phyloP scores from a whole-genome alignment of 352 stramenopile genomes.

The Peronospora farinosa region DNA sequence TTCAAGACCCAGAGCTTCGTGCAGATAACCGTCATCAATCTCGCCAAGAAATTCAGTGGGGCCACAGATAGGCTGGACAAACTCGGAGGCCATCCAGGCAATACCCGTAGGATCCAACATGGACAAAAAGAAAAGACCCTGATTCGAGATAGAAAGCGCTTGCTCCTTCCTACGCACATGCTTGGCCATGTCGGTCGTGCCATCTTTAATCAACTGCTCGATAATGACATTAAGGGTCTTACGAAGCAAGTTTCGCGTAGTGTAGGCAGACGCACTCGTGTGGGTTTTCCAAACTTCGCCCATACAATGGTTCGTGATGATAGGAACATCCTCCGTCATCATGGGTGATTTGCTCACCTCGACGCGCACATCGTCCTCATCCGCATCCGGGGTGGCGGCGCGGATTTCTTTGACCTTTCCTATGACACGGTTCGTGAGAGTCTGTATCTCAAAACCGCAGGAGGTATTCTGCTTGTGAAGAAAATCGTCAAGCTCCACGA shows the following conservation, averaged over 20 bases:
- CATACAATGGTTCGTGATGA: constrained; percentile 31
- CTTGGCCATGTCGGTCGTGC: constrained; percentile 28
- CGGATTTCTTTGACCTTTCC: constrained; percentile 29
- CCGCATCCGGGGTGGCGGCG: constrained; percentile 18
- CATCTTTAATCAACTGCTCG: constrained; percentile 26
- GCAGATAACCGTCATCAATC: constrained; percentile 40
- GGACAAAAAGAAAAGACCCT: constrained; percentile 38
- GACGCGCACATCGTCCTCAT: constrained; percentile 18
- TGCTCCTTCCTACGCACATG: constrained; percentile 18
- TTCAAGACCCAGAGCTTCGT: constrained; percentile 37
- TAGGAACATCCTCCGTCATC: constrained; percentile 19
- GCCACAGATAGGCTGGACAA: constrained; percentile 51
- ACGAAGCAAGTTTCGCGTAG: constrained; percentile 20
- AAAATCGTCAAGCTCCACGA: constrained; percentile 13
- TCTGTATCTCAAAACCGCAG: constrained; percentile 25
- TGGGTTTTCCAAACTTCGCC: constrained; percentile 28
- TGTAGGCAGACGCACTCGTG: constrained; percentile 10
- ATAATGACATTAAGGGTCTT: constrained; percentile 31
- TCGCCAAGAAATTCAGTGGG: constrained; percentile 39
- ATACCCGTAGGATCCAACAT: constrained; percentile 47
- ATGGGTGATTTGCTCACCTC: constrained; percentile 21
- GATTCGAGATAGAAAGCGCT: constrained; percentile 15
- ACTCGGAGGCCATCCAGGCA: constrained; percentile 41
- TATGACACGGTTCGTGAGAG: constrained; percentile 29
- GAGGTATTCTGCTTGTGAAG: constrained; percentile 24